These are phyloP conservation scores for Oxyria digyna DNA, from an alignment of 148 eudicot genomes.

Conservation along the genomic window DNA sequence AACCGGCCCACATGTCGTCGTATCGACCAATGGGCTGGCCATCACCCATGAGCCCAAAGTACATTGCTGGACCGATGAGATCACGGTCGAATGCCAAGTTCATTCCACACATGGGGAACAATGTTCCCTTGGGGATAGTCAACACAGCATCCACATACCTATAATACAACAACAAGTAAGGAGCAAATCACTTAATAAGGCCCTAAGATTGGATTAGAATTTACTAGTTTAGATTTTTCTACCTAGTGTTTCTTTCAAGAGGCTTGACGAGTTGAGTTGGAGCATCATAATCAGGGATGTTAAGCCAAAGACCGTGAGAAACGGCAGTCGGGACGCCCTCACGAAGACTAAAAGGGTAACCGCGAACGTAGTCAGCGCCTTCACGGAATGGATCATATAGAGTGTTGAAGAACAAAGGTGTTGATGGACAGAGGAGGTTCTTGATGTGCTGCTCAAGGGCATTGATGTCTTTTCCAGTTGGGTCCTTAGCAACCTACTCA, in stretches of 20 bases:
- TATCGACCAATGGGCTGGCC: conserved; percentile 71
- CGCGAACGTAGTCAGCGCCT: conserved; percentile 49
- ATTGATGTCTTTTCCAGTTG: conserved; percentile 43
- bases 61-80: conserved; percentile 66
- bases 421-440: conserved; percentile 49
- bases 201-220: not conserved
- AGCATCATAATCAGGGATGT: conserved; percentile 64
- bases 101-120: conserved; percentile 71
- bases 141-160: conserved; percentile 60
- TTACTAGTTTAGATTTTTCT: not conserved
- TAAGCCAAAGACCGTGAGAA: conserved; percentile 65
- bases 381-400: conserved; percentile 49
- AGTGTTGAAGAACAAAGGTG: conserved; percentile 60
- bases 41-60: conserved; percentile 72
- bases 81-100: conserved; percentile 55
- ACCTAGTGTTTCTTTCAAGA: conserved; percentile 51
- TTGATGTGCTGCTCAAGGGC: conserved; percentile 59
- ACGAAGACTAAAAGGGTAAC: conserved; percentile 50
- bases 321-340: conserved; percentile 66
- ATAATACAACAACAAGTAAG: not conserved
- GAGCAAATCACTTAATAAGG: not conserved
- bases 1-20: conserved; percentile 76
- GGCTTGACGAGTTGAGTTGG: conserved; percentile 77
- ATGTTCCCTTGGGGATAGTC: conserved; percentile 55
- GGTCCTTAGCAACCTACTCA: conserved; percentile 57